phyloP scores from a whole-genome alignment of 768 basidiomycete genomes.

The Strobilomyces echinocephalus region DNA sequence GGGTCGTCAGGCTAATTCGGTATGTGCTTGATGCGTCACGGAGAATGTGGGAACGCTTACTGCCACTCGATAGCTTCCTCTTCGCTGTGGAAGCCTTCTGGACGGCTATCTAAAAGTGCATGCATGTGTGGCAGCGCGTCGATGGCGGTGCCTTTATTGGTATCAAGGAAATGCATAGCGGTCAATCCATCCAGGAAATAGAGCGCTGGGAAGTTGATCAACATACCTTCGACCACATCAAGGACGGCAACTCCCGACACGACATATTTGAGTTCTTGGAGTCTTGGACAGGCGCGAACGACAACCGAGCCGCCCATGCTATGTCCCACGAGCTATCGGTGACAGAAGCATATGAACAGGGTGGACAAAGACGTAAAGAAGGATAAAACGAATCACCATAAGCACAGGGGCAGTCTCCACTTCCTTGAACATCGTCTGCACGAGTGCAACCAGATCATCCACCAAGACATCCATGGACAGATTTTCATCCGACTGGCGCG shows the following conservation, averaged over 20 bases:
- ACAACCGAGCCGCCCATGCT: constrained; percentile 96
- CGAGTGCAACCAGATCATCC: constrained; percentile 65
- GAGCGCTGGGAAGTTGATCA: too few relatives aligned
- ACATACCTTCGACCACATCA: constrained; percentile 85
- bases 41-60: constrained; percentile 43
- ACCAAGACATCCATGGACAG: constrained; percentile 71
- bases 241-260: constrained; percentile 77
- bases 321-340: constrained; percentile 78
- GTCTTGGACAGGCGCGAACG: constrained; percentile 58
- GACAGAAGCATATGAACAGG: neutral
- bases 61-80: constrained; percentile 95
- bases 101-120: constrained; percentile 76
- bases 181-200: neutral
- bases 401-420: constrained; percentile 61
- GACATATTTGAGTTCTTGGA: constrained; percentile 65
- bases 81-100: constrained; percentile 75
- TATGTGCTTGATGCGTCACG: neutral
- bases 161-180: neutral
- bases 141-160: constrained; percentile 70
- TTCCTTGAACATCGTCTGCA: constrained; percentile 68
- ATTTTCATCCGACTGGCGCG: constrained; percentile 21
- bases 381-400: constrained; percentile 42
- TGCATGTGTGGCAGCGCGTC: constrained; percentile 95
- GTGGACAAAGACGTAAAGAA: neutral
- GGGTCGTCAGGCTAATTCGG: constrained; percentile 60